A percentile compares a stretch with the other conserved stretches of the same genome.
Evolutionary conservation across 2,329 filamentous ascomycete species (phyloP).

Genomic region (Venturia nashicola): DNA sequence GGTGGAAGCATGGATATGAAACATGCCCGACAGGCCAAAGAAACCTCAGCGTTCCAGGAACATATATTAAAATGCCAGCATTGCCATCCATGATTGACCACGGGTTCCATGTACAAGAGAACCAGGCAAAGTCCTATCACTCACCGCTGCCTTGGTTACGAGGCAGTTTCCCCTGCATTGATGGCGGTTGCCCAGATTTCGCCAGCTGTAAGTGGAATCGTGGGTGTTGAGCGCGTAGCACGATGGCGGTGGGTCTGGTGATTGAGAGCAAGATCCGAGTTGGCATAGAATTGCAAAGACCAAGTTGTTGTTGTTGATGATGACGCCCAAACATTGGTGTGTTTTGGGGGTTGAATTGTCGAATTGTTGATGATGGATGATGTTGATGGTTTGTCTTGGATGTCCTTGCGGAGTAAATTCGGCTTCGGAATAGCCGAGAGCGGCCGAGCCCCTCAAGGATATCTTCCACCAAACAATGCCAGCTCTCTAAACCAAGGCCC

Average conservation of each 20-base stretch:
- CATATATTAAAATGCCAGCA: neutral
- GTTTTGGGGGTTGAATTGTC: too few species aligned
- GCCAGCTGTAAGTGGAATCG: neutral
- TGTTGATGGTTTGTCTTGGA: neutral
- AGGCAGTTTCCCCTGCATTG: neutral
- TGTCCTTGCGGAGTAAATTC: neutral
- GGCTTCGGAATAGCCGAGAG: neutral
- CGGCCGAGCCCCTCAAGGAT: neutral
- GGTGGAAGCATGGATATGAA: neutral
- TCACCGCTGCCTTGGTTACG: neutral
- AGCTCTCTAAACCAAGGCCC: neutral
- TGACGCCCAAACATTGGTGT: neutral
- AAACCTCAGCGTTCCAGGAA: neutral
- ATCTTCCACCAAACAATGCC: neutral
- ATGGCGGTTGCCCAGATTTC: neutral
- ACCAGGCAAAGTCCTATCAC: neutral
- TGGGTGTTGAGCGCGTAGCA: neutral
- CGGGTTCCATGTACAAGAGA: neutral
- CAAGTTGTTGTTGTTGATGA: neutral
- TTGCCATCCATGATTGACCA: neutral
- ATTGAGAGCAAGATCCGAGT: neutral
- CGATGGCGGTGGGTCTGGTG: neutral
- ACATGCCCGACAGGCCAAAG: neutral
- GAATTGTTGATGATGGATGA: neutral
- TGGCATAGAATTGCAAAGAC: neutral